Conservation (phyloP, 2,329 filamentous ascomycete species). For the Fusarium poae region DNA sequence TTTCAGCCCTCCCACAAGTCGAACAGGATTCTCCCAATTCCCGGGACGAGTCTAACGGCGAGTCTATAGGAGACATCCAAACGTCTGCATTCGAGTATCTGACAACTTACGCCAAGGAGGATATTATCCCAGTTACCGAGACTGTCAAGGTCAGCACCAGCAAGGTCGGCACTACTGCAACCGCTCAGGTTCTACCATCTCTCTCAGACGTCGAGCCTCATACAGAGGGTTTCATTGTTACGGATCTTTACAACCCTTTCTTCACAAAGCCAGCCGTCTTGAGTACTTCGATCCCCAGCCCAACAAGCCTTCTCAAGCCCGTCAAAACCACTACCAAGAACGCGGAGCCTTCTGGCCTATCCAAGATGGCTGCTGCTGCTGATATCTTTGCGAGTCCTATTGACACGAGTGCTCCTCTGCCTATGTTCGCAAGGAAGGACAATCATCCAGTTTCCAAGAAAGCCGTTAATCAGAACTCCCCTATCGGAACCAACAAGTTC, state of each 20-base stretch:
- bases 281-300: slow-evolving; percentile 53
- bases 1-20: slow-evolving; percentile 33
- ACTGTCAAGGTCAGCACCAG: slow-evolving; percentile 48
- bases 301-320: slow-evolving; percentile 52
- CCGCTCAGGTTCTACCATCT: slow-evolving; percentile 48
- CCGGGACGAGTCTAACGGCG: slow-evolving; percentile 24
- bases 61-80: slow-evolving; percentile 41
- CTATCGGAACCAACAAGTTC: slow-evolving; percentile 83
- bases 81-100: slow-evolving; percentile 42
- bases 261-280: slow-evolving; percentile 28
- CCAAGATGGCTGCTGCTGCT: slow-evolving; percentile 48
- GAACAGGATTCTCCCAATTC: slow-evolving; percentile 17
- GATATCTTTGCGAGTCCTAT: slow-evolving; percentile 71
- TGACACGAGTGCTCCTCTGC: slow-evolving; percentile 64
- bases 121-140: slow-evolving; percentile 48
- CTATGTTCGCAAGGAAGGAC: slow-evolving; percentile 59
- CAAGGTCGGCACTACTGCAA: slow-evolving; percentile 45
- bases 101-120: slow-evolving; percentile 45
- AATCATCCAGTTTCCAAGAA: slow-evolving; percentile 71
- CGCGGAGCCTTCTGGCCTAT: slow-evolving; percentile 30
- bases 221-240: slow-evolving; percentile 51
- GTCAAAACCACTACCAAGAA: slow-evolving; percentile 45
- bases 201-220: slow-evolving; percentile 51
- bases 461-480: slow-evolving; percentile 63
- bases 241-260: slow-evolving; percentile 40